Conservation (phyloP, 1,284 basidiomycete genomes). For the Ceratobasidium sp. region DNA sequence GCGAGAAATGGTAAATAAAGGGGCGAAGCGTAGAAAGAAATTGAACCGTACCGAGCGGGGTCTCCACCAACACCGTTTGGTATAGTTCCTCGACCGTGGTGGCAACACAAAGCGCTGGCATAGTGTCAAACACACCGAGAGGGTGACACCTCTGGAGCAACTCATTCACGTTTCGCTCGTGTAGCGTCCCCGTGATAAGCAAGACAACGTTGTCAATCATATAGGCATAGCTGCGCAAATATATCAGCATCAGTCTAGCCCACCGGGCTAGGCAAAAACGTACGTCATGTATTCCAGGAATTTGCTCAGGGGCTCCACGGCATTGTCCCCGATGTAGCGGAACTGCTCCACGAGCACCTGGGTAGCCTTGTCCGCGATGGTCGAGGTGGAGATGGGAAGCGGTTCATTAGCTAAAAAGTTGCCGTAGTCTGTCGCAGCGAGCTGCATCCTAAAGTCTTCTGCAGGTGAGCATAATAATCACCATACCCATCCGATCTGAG, state of each 20-base stretch:
- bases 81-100: conserved; percentile 99
- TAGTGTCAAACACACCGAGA: conserved; percentile 96
- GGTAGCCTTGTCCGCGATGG: conserved; percentile 95
- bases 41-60: conserved; percentile 81
- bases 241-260: not conserved
- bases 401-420: conserved; percentile 98
- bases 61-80: conserved; percentile 96
- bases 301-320: conserved; percentile 88
- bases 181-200: conserved; percentile 96
- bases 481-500: conserved; percentile 9
- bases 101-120: conserved; percentile 98
- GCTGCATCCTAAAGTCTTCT: conserved; percentile 89
- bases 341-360: conserved; percentile 96
- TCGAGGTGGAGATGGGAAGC: conserved; percentile 93
- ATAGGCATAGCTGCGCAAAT: conserved; percentile 81
- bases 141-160: conserved; percentile 97
- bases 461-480: conserved; percentile 1
- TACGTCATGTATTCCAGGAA: conserved; percentile 99
- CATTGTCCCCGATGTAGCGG: conserved; percentile 92
- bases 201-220: conserved; percentile 99
- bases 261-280: conserved; percentile 52
- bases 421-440: conserved; percentile 97
- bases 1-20: conserved; percentile 33
- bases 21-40: conserved; percentile 21
- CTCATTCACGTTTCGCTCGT: conserved; percentile 98